Percentiles rank a stretch among this genome's conserved stretches.
phyloP scores from a whole-genome alignment of 129 eudicot species.

The Centella asiatica region DNA sequence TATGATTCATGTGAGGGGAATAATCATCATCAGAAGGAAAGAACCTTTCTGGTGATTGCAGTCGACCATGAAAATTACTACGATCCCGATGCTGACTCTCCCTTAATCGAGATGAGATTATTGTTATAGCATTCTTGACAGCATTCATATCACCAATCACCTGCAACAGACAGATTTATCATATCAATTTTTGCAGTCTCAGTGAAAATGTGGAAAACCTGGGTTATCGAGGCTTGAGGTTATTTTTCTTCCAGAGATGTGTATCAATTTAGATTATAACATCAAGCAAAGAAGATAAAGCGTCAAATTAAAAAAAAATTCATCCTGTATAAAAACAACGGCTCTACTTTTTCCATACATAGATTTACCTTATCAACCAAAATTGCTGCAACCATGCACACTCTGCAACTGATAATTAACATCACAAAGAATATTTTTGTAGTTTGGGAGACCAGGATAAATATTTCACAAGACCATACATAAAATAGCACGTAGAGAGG shows the following conservation, averaged over 20 bases:
- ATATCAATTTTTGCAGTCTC: too few species aligned
- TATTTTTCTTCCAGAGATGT: too few species aligned
- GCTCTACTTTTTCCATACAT: background rate
- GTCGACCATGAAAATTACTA: conserved; percentile 54
- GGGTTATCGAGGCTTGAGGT: too few species aligned
- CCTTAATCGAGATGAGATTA: conserved; percentile 78
- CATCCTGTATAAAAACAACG: too few species aligned
- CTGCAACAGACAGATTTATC: conserved; percentile 30
- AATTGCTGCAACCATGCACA: background rate
- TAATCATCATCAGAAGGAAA: conserved; percentile 72
- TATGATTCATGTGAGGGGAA: conserved; percentile 44
- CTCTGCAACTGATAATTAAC: background rate
- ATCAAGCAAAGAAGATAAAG: background rate
- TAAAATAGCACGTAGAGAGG: background rate
- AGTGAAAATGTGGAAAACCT: too few species aligned
- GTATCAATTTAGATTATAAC: too few species aligned
- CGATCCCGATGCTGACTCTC: conserved; percentile 99
- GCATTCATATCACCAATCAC: conserved; percentile 83
- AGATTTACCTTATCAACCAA: background rate
- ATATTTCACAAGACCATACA: background rate
- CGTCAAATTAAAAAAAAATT: background rate
- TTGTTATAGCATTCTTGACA: conserved; percentile 76
- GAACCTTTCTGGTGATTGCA: conserved; percentile 71
- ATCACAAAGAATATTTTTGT: too few species aligned
- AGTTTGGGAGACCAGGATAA: background rate